phyloP scores from a whole-genome alignment of 768 basidiomycete species.

The Cantharellus anzutake region DNA sequence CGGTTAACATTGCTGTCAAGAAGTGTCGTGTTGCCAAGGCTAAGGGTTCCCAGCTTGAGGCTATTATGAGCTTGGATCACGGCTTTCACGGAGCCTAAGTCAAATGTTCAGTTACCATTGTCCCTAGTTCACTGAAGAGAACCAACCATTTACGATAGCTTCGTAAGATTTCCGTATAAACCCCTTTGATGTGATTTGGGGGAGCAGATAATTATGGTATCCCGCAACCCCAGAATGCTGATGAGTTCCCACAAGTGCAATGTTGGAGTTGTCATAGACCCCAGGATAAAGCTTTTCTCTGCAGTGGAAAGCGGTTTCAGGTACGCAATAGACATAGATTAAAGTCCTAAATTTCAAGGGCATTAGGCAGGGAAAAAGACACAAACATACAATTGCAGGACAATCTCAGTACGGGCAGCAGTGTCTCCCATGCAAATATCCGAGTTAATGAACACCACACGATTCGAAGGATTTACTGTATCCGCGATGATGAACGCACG shows the following conservation, averaged over 20 bases:
- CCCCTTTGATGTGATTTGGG: constrained; percentile 55
- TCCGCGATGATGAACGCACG: constrained; percentile 63
- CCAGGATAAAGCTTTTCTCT: constrained; percentile 26
- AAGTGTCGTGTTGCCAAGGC: constrained; percentile 42
- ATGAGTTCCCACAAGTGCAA: constrained; percentile 60
- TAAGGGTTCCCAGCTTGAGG: constrained; percentile 38
- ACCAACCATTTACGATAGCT: constrained; percentile 32
- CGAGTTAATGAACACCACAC: constrained; percentile 60
- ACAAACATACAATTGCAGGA: constrained; percentile 15
- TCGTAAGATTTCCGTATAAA: constrained; percentile 53
- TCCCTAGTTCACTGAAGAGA: constrained; percentile 8
- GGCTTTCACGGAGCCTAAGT: constrained; percentile 29
- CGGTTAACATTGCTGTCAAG: constrained; percentile 53
- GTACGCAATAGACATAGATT: too few relatives aligned
- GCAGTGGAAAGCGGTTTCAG: not conserved
- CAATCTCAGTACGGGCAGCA: constrained; percentile 48
- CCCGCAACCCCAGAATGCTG: constrained; percentile 59
- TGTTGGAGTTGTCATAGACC: constrained; percentile 48
- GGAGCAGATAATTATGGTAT: constrained; percentile 59
- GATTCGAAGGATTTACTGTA: constrained; percentile 30
- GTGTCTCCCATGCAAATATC: constrained; percentile 74
- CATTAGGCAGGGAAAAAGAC: not conserved
- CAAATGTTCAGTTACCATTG: not conserved
- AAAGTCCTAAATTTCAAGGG: not conserved
- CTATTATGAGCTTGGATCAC: constrained; percentile 47